These are phyloP conservation scores for Chaetomium tenue DNA, from an alignment of 495 filamentous ascomycete genomes.

Conservation along the genomic window DNA sequence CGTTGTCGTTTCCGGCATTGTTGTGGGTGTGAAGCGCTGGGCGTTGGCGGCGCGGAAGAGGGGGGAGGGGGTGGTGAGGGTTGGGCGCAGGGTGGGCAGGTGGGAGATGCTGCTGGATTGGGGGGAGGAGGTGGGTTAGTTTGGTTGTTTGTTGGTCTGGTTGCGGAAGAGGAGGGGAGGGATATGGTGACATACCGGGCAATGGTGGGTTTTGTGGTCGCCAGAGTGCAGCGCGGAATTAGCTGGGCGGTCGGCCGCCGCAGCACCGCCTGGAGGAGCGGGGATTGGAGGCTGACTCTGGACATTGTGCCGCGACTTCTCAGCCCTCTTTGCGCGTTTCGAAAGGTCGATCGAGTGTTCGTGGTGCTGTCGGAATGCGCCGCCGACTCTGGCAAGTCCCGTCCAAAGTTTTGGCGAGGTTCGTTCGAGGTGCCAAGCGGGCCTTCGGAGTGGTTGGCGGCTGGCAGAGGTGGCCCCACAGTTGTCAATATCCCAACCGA, in stretches of 20 bases:
- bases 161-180: neutral
- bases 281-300: conserved; percentile 16
- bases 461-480: conserved; percentile 14
- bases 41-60: conserved; percentile 34
- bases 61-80: conserved; percentile 21
- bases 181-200: conserved; percentile 21
- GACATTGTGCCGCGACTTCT: conserved; percentile 6
- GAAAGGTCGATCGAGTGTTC: neutral
- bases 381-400: conserved; percentile 7
- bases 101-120: conserved; percentile 40
- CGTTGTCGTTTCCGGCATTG: conserved; percentile 20
- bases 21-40: neutral
- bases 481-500: neutral
- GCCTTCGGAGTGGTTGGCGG: conserved; percentile 6
- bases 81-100: conserved; percentile 44
- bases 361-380: conserved; percentile 15
- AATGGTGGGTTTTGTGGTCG: conserved; percentile 8
- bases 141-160: neutral
- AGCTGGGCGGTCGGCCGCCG: conserved; percentile 22
- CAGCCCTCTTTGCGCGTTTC: neutral
- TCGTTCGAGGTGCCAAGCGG: conserved; percentile 7
- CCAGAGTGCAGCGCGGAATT: conserved; percentile 5
- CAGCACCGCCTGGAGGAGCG: conserved; percentile 28
- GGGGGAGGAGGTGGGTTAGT: neutral
- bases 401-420: conserved; percentile 18